phyloP scores from a whole-genome alignment of 2,329 filamentous ascomycete species.

The Trichophyton equinum region DNA sequence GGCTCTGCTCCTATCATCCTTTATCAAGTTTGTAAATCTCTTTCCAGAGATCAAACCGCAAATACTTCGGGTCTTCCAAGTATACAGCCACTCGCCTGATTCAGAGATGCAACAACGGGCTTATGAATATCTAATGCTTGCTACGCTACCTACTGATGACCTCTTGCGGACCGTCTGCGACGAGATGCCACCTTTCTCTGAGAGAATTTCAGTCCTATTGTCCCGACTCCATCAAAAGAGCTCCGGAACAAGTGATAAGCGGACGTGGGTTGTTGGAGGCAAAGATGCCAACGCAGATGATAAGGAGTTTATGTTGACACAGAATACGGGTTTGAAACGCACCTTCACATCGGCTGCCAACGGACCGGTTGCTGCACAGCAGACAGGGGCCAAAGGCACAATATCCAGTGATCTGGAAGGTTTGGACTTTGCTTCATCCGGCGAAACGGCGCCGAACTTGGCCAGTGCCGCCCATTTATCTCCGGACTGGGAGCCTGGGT shows the following conservation, averaged over 20 bases:
- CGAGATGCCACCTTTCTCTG: constrained; percentile 97
- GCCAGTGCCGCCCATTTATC: constrained; percentile 86
- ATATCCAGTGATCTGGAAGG: constrained; percentile 61
- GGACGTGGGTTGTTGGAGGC: constrained; percentile 95
- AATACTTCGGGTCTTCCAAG: constrained; percentile 74
- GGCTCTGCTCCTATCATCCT: constrained; percentile 88
- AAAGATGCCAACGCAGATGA: constrained; percentile 82
- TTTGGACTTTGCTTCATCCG: constrained; percentile 55
- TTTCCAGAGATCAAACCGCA: constrained; percentile 98
- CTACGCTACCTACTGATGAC: constrained; percentile 77
- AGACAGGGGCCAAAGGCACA: constrained; percentile 26
- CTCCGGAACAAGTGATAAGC: constrained; percentile 80
- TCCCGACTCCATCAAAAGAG: constrained; percentile 92
- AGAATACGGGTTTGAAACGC: constrained; percentile 71
- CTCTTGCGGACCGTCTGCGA: constrained; percentile 87
- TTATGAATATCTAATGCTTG: constrained; percentile 83
- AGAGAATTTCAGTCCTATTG: constrained; percentile 79
- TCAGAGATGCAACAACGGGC: constrained; percentile 92
- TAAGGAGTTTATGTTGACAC: constrained; percentile 65
- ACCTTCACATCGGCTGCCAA: constrained; percentile 55
- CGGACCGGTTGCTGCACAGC: constrained; percentile 24
- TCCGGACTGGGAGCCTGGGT: constrained; percentile 87
- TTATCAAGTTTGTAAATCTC: constrained; percentile 94
- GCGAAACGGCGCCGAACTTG: constrained; percentile 61
- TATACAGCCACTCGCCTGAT: constrained; percentile 89